Percentiles rank a stretch among this genome's conserved stretches.
Evolutionary conservation across 306 rosid species (phyloP).

Genomic region (Lupinus albus): DNA sequence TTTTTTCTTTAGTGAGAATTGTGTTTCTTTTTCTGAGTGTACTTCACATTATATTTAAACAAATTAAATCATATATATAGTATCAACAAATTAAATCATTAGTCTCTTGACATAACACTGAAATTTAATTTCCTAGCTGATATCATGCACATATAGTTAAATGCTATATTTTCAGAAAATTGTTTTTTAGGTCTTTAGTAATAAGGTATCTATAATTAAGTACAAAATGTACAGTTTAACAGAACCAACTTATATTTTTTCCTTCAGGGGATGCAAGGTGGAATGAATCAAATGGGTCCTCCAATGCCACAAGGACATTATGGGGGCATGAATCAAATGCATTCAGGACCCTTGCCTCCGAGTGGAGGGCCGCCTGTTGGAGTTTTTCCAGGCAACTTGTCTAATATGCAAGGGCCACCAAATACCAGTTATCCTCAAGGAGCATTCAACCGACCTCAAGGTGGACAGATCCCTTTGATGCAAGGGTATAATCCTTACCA

Average conservation of each 20-base stretch:
- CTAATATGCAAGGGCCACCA: conserved; percentile 86
- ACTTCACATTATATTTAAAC: no score
- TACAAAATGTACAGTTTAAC: conserved; percentile 30
- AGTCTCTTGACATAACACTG: background rate
- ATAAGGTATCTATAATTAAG: conserved; percentile 28
- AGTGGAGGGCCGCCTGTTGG: conserved; percentile 72
- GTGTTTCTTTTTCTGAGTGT: no score
- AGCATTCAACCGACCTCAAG: conserved; percentile 79
- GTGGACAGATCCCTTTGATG: conserved; percentile 91
- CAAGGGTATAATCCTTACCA: conserved; percentile 97
- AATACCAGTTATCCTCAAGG: conserved; percentile 75
- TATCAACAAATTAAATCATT: background rate
- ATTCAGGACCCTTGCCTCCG: conserved; percentile 72
- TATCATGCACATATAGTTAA: conserved; percentile 6
- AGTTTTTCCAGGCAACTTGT: conserved; percentile 67
- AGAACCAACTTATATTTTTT: conserved; percentile 17
- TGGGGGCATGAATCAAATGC: conserved; percentile 93
- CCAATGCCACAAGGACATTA: conserved; percentile 84
- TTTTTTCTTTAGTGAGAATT: no score
- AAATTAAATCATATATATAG: no score
- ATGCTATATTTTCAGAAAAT: conserved; percentile 22
- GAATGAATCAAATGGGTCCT: conserved; percentile 82
- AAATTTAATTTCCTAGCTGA: conserved; percentile 15
- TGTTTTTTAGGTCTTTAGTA: conserved; percentile 1
- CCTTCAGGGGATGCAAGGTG: conserved; percentile 90